These are phyloP conservation scores for Diospyros lotus DNA, from an alignment of 148 eudicot genomes.

Conservation along the genomic window DNA sequence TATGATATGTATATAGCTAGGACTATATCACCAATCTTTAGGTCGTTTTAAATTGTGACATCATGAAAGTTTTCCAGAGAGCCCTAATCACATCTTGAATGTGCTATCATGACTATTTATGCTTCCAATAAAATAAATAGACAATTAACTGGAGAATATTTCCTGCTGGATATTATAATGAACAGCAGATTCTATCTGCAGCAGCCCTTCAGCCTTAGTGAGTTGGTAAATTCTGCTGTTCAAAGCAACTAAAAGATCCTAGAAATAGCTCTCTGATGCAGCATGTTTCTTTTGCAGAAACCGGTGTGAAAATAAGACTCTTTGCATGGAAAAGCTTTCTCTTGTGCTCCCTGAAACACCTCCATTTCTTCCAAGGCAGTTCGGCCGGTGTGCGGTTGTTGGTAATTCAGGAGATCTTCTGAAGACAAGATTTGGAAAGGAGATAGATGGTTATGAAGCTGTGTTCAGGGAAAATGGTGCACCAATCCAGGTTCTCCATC, in stretches of 20 bases:
- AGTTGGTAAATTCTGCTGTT: not conserved
- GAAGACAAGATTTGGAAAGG: constrained; percentile 84
- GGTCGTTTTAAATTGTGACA: not conserved
- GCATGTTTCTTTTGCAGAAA: constrained; percentile 47
- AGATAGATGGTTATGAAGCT: constrained; percentile 87
- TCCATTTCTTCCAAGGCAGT: constrained; percentile 81
- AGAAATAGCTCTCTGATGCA: constrained; percentile 4
- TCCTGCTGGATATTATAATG: not conserved
- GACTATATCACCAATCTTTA: not conserved
- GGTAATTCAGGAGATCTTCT: constrained; percentile 97
- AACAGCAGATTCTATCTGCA: not conserved
- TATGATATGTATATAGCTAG: not conserved
- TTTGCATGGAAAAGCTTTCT: constrained; percentile 94
- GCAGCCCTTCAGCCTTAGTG: not conserved
- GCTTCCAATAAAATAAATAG: not conserved
- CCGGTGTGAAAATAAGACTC: constrained; percentile 69
- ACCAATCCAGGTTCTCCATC: constrained; percentile 67
- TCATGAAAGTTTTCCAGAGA: not conserved
- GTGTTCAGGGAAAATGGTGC: constrained; percentile 94
- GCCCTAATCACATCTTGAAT: not conserved
- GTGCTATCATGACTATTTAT: not conserved
- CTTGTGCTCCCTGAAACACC: constrained; percentile 80
- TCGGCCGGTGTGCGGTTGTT: constrained; percentile 79
- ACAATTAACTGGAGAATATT: not conserved
- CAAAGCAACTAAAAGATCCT: not conserved